phyloP scores from a whole-genome alignment of 2,329 filamentous ascomycete species.

The Elsinoe necatrix region DNA sequence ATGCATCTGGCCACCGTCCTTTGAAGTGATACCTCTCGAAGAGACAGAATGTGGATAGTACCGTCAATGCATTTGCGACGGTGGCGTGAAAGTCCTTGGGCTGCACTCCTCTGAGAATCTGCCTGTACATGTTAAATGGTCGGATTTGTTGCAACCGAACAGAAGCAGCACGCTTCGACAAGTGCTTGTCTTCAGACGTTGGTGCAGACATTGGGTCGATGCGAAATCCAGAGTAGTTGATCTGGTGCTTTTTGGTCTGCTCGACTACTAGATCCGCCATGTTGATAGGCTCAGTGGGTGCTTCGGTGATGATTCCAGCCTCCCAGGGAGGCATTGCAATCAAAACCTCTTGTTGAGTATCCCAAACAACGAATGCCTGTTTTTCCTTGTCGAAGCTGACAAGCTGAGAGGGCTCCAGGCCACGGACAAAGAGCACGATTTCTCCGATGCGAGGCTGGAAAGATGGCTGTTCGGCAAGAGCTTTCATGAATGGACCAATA shows the following conservation, averaged over 20 bases:
- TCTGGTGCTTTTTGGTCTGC: constrained; percentile 32
- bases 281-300: constrained; percentile 35
- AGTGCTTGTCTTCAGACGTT: constrained; percentile 38
- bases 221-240: constrained; percentile 48
- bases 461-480: constrained; percentile 37
- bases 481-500: constrained; percentile 36
- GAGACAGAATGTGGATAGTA: constrained; percentile 46
- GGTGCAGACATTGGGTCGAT: constrained; percentile 50
- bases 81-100: constrained; percentile 43
- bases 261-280: constrained; percentile 41
- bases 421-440: constrained; percentile 45
- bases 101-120: constrained; percentile 38
- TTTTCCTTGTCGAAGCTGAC: constrained; percentile 26
- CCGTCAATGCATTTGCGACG: constrained; percentile 45
- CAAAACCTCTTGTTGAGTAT: constrained; percentile 25
- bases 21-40: constrained; percentile 45
- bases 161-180: constrained; percentile 48
- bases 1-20: constrained; percentile 47
- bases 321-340: constrained; percentile 43
- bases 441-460: constrained; percentile 50
- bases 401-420: constrained; percentile 24
- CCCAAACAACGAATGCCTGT: constrained; percentile 26
- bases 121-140: constrained; percentile 47
- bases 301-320: constrained; percentile 48
- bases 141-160: constrained; percentile 46